Percentiles rank a stretch among this genome's conserved stretches.
These are phyloP conservation scores for Phytophthora tentaculata DNA, from an alignment of 352 stramenopile genomes.

Conservation along the genomic window DNA sequence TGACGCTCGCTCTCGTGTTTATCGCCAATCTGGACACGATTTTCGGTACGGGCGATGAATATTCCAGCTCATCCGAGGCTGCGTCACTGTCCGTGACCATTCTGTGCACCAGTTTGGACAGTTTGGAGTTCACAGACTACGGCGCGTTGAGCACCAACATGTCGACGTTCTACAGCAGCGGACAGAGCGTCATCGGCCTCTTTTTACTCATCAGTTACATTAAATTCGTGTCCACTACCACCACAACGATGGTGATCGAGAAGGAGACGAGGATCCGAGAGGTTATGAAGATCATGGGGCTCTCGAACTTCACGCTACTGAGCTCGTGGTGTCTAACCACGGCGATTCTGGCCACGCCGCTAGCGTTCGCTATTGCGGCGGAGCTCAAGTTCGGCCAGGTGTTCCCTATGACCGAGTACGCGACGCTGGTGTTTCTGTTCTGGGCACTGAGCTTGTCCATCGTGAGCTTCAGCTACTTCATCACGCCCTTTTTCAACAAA, in stretches of 20 bases:
- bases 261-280: conserved; percentile 83
- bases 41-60: conserved; percentile 35
- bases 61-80: conserved; percentile 23
- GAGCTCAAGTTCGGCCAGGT: conserved; percentile 73
- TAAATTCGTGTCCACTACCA: conserved; percentile 73
- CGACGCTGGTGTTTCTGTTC: conserved; percentile 73
- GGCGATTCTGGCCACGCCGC: conserved; percentile 49
- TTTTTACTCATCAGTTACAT: conserved; percentile 68
- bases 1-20: conserved; percentile 60
- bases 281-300: conserved; percentile 88
- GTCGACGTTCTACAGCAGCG: conserved; percentile 68
- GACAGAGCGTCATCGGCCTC: conserved; percentile 67
- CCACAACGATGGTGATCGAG: conserved; percentile 76
- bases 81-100: conserved; percentile 28
- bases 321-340: conserved; percentile 66
- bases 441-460: conserved; percentile 67
- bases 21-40: conserved; percentile 67
- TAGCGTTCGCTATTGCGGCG: conserved; percentile 54
- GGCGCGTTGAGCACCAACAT: conserved; percentile 49
- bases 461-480: conserved; percentile 70
- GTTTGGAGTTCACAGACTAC: conserved; percentile 35
- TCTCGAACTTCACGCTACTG: conserved; percentile 68
- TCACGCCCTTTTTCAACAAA: conserved; percentile 80
- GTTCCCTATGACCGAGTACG: conserved; percentile 64
- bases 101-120: conserved; percentile 45